phyloP scores from a whole-genome alignment of 148 eudicot species.

The Spergularia bocconei region DNA sequence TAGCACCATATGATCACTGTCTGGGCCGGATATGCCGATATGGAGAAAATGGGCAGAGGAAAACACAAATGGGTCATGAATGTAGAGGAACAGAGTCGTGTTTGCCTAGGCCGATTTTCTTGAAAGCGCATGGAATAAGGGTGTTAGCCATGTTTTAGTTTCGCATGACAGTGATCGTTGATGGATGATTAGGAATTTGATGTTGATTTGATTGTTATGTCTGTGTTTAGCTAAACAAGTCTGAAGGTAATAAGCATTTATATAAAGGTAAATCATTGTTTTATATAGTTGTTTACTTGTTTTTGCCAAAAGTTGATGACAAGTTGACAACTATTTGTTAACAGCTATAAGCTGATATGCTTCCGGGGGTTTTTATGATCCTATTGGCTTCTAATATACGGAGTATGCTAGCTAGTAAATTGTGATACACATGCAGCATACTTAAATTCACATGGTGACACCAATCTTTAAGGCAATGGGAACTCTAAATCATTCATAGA shows the following conservation, averaged over 20 bases:
- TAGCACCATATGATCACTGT: not conserved
- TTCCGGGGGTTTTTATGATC: too few species aligned
- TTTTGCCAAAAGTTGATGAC: not conserved
- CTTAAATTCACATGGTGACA: too few species aligned
- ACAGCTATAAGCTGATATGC: too few species aligned
- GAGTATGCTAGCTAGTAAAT: too few species aligned
- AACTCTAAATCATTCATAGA: too few species aligned
- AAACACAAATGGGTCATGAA: not conserved
- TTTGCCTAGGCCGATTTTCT: slow-evolving; percentile 7
- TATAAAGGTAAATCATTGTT: not conserved
- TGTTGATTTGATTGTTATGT: not conserved
- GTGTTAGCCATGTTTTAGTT: not conserved
- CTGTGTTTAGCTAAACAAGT: not conserved
- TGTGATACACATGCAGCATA: too few species aligned
- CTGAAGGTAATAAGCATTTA: not conserved
- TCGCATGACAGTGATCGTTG: not conserved
- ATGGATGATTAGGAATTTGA: not conserved
- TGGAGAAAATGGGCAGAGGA: slow-evolving; percentile 9
- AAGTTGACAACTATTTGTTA: not conserved
- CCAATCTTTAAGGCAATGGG: too few species aligned
- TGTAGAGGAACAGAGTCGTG: not conserved
- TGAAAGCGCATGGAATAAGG: not conserved
- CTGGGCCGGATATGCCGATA: not conserved
- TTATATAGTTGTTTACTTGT: too few species aligned
- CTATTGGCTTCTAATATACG: too few species aligned